These are phyloP conservation scores for Leptographium wingfieldii DNA, from an alignment of 2,329 filamentous ascomycete genomes.

Conservation along the genomic window DNA sequence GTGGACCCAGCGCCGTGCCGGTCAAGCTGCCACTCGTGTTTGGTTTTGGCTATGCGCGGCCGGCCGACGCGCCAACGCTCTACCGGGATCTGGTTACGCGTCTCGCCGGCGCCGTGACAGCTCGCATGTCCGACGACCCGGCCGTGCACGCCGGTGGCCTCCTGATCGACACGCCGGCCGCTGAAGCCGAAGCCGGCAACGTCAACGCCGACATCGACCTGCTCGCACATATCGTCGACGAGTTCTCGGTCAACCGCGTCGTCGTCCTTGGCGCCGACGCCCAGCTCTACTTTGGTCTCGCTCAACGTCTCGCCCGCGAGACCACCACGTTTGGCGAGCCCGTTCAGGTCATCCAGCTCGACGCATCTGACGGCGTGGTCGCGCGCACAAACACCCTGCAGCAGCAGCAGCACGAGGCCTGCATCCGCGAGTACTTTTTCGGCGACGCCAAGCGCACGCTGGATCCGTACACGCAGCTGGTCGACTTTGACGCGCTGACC, in stretches of 20 bases:
- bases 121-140: conserved; percentile 62
- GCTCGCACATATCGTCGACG: conserved; percentile 59
- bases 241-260: conserved; percentile 62
- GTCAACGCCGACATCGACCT: conserved; percentile 48
- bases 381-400: conserved; percentile 63
- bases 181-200: conserved; percentile 24
- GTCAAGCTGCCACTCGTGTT: conserved; percentile 89
- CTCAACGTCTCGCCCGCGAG: conserved; percentile 49
- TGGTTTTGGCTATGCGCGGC: conserved; percentile 63
- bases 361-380: conserved; percentile 77
- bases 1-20: conserved; percentile 74
- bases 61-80: conserved; percentile 58
- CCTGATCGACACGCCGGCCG: conserved; percentile 73
- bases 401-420: conserved; percentile 58
- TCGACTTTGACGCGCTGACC: conserved; percentile 61
- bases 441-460: conserved; percentile 65
- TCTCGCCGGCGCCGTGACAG: conserved; percentile 66
- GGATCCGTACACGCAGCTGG: conserved; percentile 75
- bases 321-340: conserved; percentile 49
- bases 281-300: conserved; percentile 63
- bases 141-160: conserved; percentile 62
- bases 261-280: conserved; percentile 60
- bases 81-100: conserved; percentile 65
- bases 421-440: conserved; percentile 91
- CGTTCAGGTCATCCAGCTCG: conserved; percentile 64